These are phyloP conservation scores for Penicillium olsonii DNA, from an alignment of 2,329 filamentous ascomycete species.

Conservation along the genomic window DNA sequence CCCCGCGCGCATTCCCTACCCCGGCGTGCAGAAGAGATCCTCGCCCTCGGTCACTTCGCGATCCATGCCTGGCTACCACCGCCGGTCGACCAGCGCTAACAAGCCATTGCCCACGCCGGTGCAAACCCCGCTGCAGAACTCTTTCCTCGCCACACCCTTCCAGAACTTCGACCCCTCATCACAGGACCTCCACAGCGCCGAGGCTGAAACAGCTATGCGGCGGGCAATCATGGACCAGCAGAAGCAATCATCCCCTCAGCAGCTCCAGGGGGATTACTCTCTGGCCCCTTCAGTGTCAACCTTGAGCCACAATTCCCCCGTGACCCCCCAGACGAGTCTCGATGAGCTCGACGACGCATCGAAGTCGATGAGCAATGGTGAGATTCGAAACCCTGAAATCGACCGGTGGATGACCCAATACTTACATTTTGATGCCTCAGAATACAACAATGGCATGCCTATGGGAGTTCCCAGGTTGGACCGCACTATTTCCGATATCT, in stretches of 20 bases:
- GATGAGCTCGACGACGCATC: constrained; percentile 56
- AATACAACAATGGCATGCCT: constrained; percentile 47
- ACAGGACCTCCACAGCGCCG: constrained; percentile 44
- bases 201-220: constrained; percentile 62
- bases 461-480: constrained; percentile 72
- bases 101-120: constrained; percentile 59
- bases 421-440: constrained; percentile 66
- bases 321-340: constrained; percentile 60
- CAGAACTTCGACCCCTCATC: constrained; percentile 47
- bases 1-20: constrained; percentile 36
- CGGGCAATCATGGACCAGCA: constrained; percentile 56
- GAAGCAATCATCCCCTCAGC: constrained; percentile 35
- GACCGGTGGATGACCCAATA: constrained; percentile 60
- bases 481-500: constrained; percentile 82
- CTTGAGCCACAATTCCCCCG: constrained; percentile 61
- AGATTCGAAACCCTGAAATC: constrained; percentile 44
- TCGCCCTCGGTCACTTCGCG: constrained; percentile 49
- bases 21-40: constrained; percentile 40
- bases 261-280: constrained; percentile 50
- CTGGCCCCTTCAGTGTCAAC: constrained; percentile 62
- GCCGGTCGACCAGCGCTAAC: constrained; percentile 41
- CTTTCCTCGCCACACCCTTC: constrained; percentile 50
- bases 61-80: constrained; percentile 38
- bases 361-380: constrained; percentile 56
- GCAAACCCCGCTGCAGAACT: constrained; percentile 55